Percentiles rank a stretch among this genome's conserved stretches.
Evolutionary conservation across 176 grass and related monocot genomes (phyloP).

Genomic region (Ensete ventricosum): DNA sequence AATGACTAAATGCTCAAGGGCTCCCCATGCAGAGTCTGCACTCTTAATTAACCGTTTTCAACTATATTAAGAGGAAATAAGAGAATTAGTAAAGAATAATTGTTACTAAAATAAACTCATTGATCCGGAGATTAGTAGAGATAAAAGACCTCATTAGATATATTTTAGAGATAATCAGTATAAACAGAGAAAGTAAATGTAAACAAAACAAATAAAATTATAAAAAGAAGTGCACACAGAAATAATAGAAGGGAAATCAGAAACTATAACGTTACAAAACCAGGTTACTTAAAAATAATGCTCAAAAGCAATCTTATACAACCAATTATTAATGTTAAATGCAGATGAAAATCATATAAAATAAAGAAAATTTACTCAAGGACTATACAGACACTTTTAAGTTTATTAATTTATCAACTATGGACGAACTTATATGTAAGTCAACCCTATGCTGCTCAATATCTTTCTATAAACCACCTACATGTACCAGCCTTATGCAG

Average conservation of each 20-base stretch:
- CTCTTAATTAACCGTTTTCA: too few species aligned
- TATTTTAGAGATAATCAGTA: neutral
- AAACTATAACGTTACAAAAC: neutral
- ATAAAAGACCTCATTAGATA: neutral
- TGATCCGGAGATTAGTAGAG: too few species aligned
- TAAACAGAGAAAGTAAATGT: neutral
- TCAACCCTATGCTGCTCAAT: too few species aligned
- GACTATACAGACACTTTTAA: neutral
- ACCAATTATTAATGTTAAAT: conserved; percentile 1
- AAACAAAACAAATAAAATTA: neutral
- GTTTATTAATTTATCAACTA: neutral
- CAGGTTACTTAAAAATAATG: too few species aligned
- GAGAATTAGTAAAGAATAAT: too few species aligned
- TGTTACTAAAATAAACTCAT: too few species aligned
- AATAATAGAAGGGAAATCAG: neutral
- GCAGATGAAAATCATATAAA: neutral
- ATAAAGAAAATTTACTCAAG: neutral
- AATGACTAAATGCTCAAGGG: neutral
- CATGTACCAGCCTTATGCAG: neutral
- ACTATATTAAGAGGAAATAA: too few species aligned
- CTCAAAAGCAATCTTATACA: neutral
- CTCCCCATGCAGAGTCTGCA: neutral
- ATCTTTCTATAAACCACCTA: neutral
- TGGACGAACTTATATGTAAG: too few species aligned
- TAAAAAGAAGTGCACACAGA: neutral